Conservation (phyloP, 192 early-diverging fungal species). For the Dimargaris verticillata region DNA sequence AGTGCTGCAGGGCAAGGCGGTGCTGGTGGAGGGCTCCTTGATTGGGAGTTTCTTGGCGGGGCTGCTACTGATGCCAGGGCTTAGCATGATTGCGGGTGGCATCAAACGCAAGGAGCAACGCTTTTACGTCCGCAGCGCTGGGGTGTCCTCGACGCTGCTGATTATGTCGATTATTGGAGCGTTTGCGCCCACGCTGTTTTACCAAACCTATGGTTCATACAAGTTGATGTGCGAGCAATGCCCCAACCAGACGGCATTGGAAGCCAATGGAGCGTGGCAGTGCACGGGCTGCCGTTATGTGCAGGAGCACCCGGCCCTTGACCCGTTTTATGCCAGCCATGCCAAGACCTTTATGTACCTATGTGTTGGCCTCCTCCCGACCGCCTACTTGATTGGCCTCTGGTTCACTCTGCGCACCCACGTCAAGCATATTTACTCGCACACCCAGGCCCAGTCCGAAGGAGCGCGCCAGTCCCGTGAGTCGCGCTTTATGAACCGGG, state of each 20-base stretch:
- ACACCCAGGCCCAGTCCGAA: conserved; percentile 21
- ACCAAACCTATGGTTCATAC: conserved; percentile 63
- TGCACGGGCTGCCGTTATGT: background rate
- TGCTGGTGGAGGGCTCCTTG: conserved; percentile 77
- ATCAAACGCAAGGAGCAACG: conserved; percentile 79
- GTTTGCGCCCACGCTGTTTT: conserved; percentile 88
- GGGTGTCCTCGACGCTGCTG: conserved; percentile 89
- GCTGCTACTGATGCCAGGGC: conserved; percentile 78
- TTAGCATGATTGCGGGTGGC: conserved; percentile 86
- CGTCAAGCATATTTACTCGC: conserved; percentile 53
- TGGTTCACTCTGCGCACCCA: conserved; percentile 90
- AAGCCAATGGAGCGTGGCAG: background rate
- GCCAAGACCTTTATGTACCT: conserved; percentile 77
- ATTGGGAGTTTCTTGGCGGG: conserved; percentile 84
- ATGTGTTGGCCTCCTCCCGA: conserved; percentile 57
- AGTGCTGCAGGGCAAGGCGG: conserved; percentile 68
- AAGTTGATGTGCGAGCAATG: conserved; percentile 18
- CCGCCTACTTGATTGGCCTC: conserved; percentile 78
- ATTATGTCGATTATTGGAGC: conserved; percentile 85
- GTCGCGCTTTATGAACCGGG: conserved; percentile 7
- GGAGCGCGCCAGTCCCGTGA: conserved; percentile 15
- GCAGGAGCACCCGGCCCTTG: conserved; percentile 45
- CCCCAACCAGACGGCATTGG: conserved; percentile 15
- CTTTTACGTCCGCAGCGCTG: conserved; percentile 89
- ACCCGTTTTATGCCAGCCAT: conserved; percentile 60